A percentile compares a stretch with the other conserved stretches of the same genome.
phyloP scores from a whole-genome alignment of 2,329 filamentous ascomycete species.

The Phoma sp. region DNA sequence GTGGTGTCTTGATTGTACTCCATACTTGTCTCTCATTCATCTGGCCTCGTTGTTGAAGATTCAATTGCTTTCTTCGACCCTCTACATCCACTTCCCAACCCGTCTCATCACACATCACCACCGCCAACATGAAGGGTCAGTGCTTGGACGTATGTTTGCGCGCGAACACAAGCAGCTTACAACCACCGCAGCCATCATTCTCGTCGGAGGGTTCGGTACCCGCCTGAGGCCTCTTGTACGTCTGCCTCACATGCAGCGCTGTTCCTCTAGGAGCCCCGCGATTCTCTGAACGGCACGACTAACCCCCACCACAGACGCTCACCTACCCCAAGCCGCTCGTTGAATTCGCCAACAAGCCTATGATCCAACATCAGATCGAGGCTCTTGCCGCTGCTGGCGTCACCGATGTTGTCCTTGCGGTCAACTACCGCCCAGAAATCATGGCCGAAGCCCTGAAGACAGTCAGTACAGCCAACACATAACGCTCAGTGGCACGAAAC shows the following conservation, averaged over 20 bases:
- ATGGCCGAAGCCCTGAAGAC: conserved; percentile 95
- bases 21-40: conserved; percentile 18
- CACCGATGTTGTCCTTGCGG: conserved; percentile 95
- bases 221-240: conserved; percentile 91
- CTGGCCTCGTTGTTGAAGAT: conserved; percentile 20
- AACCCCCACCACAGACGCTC: conserved; percentile 70
- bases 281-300: conserved; percentile 26
- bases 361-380: conserved; percentile 98
- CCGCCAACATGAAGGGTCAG: conserved; percentile 51
- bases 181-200: conserved; percentile 78
- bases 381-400: conserved; percentile 91
- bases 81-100: conserved; percentile 15
- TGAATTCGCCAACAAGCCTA: conserved; percentile 98
- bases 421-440: conserved; percentile 98
- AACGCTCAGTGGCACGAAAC: not conserved
- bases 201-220: conserved; percentile 98
- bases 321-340: conserved; percentile 97
- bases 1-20: conserved; percentile 2
- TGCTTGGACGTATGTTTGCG: not conserved
- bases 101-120: conserved; percentile 23
- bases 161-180: conserved; percentile 15
- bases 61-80: conserved; percentile 22
- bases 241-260: conserved; percentile 23
- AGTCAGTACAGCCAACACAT: conserved; percentile 57
- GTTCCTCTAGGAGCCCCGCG: conserved; percentile 26